These are phyloP conservation scores for Lyophyllum atratum DNA, from an alignment of 768 basidiomycete species.

Conservation along the genomic window DNA sequence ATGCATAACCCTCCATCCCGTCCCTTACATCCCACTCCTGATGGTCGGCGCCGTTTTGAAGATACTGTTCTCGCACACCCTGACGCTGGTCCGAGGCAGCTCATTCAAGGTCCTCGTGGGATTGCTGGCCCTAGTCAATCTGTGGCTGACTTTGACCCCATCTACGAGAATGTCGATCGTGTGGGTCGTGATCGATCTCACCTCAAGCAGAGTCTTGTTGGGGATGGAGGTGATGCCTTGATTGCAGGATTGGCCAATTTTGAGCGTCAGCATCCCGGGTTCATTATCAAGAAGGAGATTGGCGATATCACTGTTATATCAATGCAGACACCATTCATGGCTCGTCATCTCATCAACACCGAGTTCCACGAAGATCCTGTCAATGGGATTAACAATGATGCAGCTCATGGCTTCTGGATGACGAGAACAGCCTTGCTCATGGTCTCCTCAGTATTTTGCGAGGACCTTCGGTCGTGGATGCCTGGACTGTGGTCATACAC, in stretches of 20 bases:
- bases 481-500: slow-evolving; percentile 33
- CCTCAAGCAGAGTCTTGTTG: not conserved
- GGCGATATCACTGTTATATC: slow-evolving; percentile 3
- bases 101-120: not conserved
- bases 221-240: not conserved
- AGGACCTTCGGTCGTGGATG: slow-evolving; percentile 29
- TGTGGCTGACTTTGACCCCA: no score
- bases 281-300: not conserved
- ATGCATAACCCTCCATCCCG: no score
- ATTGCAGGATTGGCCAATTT: not conserved
- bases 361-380: not conserved
- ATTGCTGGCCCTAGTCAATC: not conserved
- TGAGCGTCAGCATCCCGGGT: not conserved
- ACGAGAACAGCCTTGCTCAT: slow-evolving; percentile 29
- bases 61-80: no score
- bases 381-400: slow-evolving; percentile 22
- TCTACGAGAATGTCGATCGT: not conserved
- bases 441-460: slow-evolving; percentile 30
- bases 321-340: slow-evolving; percentile 7
- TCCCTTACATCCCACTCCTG: no score
- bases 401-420: slow-evolving; percentile 35
- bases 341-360: not conserved
- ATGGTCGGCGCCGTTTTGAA: no score
- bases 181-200: not conserved
- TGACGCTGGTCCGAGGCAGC: no score